Base-by-base conservation (phyloP, 352 stramenopile genomes). In the Globisporangium nagaii region DNA sequence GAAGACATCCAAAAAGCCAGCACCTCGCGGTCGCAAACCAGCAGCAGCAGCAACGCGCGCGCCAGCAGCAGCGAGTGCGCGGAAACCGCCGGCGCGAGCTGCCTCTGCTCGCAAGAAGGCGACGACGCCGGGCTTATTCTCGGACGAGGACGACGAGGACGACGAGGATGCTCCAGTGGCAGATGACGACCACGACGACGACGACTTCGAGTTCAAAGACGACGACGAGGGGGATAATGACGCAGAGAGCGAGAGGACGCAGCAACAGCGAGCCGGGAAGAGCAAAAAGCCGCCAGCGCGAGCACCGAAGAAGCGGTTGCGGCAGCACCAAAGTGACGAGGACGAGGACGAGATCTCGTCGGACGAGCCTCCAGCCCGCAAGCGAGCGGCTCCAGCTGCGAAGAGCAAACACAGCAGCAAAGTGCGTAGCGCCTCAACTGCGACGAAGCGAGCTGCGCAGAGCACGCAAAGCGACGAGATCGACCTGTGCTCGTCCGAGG, bases 111-210 rank as follows among this genome's bases (percentile, higher is more conserved):
- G 51, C 15, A 81, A 70, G 27, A 65, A 47, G 9, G 70, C 59
- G 28, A 49, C 56, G 20, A 60, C 63, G 31, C 50, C 59, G 30
- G 59, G 59, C 2, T 58, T 77, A 31, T 52, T 72, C 19, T 88
- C 73, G 0, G 68, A 79, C 34, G 72, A 87, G 7, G 69, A 84
- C 9, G 56, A 71, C 36, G 49, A 71, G 11, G 54, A 49, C 22
- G 42, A 69, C 17, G 45, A 66, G 24, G 61, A 65, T 19, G 60
- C 19, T 34, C n/a, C 6, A 13, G 31, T 32, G 65, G 22, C 17
- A 4, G 76, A 81, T 20, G 65, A 87, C 59, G 79, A 90, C n/a
- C n/a, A n/a, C 44, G 73, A 63, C 17, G 75, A 88, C 39, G 79
- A 87, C 22, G 73, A 88, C 39, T 88, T 71, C 25, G 71, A 88